Conservation (phyloP, 1,284 basidiomycete genomes). For the Spongiforma sp. region DNA sequence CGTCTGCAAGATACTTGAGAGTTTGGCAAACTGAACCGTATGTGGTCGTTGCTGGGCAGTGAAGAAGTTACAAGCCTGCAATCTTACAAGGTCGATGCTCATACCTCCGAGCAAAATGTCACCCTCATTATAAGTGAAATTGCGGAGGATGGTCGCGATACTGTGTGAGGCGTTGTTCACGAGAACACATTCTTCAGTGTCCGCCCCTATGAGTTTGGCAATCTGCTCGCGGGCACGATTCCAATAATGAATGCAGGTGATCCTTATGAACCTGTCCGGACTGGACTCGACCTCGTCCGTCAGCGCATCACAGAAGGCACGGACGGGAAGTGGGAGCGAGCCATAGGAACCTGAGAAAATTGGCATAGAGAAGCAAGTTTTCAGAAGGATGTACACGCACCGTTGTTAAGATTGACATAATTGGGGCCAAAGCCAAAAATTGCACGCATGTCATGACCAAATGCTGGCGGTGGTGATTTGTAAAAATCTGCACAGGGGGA, state of each 20-base stretch:
- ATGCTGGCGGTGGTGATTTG: slow-evolving; percentile 43
- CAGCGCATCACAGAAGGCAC: no score
- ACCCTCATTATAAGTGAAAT: slow-evolving; percentile 54
- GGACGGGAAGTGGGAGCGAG: no score
- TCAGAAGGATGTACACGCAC: no score
- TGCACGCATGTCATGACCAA: no score
- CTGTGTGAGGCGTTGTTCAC: slow-evolving; percentile 72
- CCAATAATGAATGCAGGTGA: slow-evolving; percentile 44
- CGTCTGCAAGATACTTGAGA: slow-evolving; percentile 65
- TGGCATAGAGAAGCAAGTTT: no score
- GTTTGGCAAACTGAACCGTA: slow-evolving; percentile 67
- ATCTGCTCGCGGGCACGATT: slow-evolving; percentile 49
- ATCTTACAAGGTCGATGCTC: neutral
- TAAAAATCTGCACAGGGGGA: no score
- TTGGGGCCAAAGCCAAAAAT: no score
- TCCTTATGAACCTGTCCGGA: slow-evolving; percentile 67
- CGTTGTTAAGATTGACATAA: no score
- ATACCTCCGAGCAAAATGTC: slow-evolving; percentile 51
- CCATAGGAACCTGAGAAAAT: slow-evolving; percentile 66
- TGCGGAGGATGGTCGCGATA: no score
- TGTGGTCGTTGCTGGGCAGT: no score
- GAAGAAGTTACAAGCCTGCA: slow-evolving; percentile 26
- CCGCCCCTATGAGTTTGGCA: no score
- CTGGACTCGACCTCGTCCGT: slow-evolving; percentile 57
- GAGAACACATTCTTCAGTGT: slow-evolving; percentile 67